Conservation (phyloP, 805 yeast species). For the Schwanniomyces yamadae region DNA sequence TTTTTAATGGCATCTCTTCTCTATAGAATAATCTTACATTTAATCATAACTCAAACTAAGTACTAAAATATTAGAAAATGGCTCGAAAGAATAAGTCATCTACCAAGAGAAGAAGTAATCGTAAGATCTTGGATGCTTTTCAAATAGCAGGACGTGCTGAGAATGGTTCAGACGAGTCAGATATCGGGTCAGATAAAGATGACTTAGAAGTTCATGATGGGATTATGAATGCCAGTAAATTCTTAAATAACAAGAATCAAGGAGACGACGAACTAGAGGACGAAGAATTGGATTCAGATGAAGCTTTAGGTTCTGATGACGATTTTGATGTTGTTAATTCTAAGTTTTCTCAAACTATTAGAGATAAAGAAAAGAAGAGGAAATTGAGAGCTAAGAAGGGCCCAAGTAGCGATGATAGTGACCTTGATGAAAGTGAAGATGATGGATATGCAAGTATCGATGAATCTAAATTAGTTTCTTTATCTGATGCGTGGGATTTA, state of each 20-base stretch:
- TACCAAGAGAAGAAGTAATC: constrained; percentile 32
- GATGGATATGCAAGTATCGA: constrained; percentile 73
- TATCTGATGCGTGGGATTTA: constrained; percentile 88
- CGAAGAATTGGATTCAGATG: constrained; percentile 81
- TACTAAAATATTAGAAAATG: constrained; percentile 9
- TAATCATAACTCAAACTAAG: too few relatives aligned
- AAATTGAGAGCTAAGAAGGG: constrained; percentile 30
- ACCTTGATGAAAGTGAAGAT: constrained; percentile 41
- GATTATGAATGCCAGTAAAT: constrained; percentile 40
- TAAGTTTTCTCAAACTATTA: constrained; percentile 65
- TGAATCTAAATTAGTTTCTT: constrained; percentile 68
- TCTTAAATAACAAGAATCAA: constrained; percentile 27
- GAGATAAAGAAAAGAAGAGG: constrained; percentile 49
- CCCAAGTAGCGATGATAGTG: constrained; percentile 29
- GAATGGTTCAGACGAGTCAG: constrained; percentile 20
- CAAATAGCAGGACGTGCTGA: constrained; percentile 43
- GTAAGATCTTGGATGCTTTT: constrained; percentile 43
- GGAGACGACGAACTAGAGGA: constrained; percentile 44
- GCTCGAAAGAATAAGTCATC: constrained; percentile 17
- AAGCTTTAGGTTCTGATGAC: constrained; percentile 81
- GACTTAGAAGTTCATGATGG: constrained; percentile 33
- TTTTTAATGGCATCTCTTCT: constrained; percentile 4
- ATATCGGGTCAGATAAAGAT: constrained; percentile 19
- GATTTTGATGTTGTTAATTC: constrained; percentile 62
- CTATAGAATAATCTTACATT: too few relatives aligned